Conservation (phyloP, 257 asterid species). For the Gentiana macrophylla region DNA sequence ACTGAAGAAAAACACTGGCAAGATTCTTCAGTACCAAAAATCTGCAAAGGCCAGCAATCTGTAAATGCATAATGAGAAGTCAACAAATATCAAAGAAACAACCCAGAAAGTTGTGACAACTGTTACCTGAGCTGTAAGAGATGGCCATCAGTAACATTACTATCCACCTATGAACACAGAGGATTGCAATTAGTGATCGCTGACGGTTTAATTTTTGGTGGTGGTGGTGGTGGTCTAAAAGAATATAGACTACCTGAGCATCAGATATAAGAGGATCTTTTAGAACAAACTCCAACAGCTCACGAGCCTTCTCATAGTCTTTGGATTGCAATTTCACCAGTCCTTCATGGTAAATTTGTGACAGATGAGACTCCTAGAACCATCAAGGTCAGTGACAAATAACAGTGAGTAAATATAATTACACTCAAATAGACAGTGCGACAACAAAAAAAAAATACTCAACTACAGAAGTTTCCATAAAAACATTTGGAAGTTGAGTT, state of each 20-base stretch:
- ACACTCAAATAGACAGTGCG: conserved; percentile 1
- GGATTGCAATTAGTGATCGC: conserved; percentile 4
- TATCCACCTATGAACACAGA: conserved; percentile 50
- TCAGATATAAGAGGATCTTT: conserved; percentile 75
- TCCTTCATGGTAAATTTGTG: conserved; percentile 90
- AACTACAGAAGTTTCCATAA: too few relatives aligned
- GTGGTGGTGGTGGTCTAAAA: conserved; percentile 10
- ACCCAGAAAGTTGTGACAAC: conserved; percentile 6
- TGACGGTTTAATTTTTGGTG: conserved; percentile 7
- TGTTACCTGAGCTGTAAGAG: conserved; percentile 89
- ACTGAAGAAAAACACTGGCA: conserved; percentile 71
- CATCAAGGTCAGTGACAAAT: conserved; percentile 7
- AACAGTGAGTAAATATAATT: not conserved
- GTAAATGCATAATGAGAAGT: not conserved
- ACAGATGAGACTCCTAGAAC: conserved; percentile 76
- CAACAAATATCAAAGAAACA: not conserved
- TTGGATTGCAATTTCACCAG: conserved; percentile 72
- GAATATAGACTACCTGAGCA: conserved; percentile 52
- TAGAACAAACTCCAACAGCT: conserved; percentile 65
- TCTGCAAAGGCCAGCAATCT: conserved; percentile 40
- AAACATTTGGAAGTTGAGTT: too few relatives aligned
- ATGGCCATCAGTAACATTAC: conserved; percentile 68
- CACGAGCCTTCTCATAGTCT: conserved; percentile 78
- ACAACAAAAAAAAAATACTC: conserved; percentile 5
- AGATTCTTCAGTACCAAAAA: conserved; percentile 91